phyloP scores from a whole-genome alignment of 2,329 filamentous ascomycete genomes.

The Cucurbitaria berberidis region DNA sequence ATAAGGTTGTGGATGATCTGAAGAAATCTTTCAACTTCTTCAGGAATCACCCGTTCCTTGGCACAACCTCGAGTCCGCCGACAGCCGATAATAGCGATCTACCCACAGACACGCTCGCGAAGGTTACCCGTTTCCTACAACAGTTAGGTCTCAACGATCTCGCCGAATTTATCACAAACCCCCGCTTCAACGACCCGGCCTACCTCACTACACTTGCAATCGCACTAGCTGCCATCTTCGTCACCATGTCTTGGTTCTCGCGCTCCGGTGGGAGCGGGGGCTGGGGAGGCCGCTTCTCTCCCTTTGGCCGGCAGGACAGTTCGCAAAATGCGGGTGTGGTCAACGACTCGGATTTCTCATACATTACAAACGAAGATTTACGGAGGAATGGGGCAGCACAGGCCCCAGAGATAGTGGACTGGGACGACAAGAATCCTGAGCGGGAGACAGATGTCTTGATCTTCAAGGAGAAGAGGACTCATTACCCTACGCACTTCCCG shows the following conservation, averaged over 20 bases:
- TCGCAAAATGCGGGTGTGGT: conserved; percentile 60
- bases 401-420: conserved; percentile 46
- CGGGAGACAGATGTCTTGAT: conserved; percentile 73
- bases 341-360: conserved; percentile 78
- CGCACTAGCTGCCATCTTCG: conserved; percentile 49
- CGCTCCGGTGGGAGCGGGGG: conserved; percentile 48
- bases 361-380: conserved; percentile 80
- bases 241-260: conserved; percentile 57
- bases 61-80: conserved; percentile 25
- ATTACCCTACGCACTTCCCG: conserved; percentile 74
- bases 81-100: conserved; percentile 14
- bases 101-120: conserved; percentile 29
- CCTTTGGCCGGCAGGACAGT: conserved; percentile 53
- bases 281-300: conserved; percentile 56
- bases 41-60: conserved; percentile 38
- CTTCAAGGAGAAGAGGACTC: conserved; percentile 70
- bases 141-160: conserved; percentile 26
- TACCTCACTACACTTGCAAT: conserved; percentile 42
- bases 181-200: conserved; percentile 42
- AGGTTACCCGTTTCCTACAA: conserved; percentile 25
- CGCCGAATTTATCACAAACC: conserved; percentile 33
- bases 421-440: conserved; percentile 48
- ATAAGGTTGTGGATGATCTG: conserved; percentile 41
- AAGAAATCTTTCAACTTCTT: conserved; percentile 46
- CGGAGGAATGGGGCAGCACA: conserved; percentile 53